Conservation (phyloP, 306 rosid species). For the Acacia melanoxylon region DNA sequence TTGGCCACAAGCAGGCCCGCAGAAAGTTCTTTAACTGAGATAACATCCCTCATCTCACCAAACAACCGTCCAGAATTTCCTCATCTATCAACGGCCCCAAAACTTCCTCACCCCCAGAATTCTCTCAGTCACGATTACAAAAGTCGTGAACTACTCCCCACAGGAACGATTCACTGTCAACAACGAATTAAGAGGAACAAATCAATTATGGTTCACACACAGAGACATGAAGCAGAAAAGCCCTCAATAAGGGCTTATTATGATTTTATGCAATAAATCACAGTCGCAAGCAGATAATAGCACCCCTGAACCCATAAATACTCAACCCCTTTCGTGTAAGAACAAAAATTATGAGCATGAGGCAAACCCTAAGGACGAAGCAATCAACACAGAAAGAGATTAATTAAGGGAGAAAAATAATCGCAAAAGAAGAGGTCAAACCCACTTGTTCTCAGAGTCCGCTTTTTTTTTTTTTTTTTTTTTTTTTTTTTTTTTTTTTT, state of each 20-base stretch:
- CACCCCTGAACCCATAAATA: not conserved
- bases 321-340: slow-evolving; percentile 9
- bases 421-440: slow-evolving; percentile 41
- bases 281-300: slow-evolving; percentile 8
- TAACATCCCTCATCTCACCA: slow-evolving; percentile 57
- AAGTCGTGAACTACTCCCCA: slow-evolving; percentile 32
- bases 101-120: slow-evolving; percentile 27
- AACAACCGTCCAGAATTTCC: slow-evolving; percentile 47
- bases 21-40: slow-evolving; percentile 49
- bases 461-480: not conserved
- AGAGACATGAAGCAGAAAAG: slow-evolving; percentile 22
- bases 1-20: slow-evolving; percentile 52
- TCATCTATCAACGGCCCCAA: slow-evolving; percentile 45
- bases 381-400: slow-evolving; percentile 22
- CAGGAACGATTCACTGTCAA: slow-evolving; percentile 28
- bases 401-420: not conserved
- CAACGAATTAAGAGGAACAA: slow-evolving; percentile 6
- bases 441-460: slow-evolving; percentile 25
- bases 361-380: slow-evolving; percentile 28
- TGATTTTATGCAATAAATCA: slow-evolving; percentile 20
- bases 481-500: too few relatives aligned
- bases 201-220: not conserved
- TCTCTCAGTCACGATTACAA: slow-evolving; percentile 20
- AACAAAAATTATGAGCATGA: slow-evolving; percentile 35
- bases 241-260: slow-evolving; percentile 17